Evolutionary conservation across 2,329 filamentous ascomycete species (phyloP).

Genomic region (Amesomyces nigricolor): DNA sequence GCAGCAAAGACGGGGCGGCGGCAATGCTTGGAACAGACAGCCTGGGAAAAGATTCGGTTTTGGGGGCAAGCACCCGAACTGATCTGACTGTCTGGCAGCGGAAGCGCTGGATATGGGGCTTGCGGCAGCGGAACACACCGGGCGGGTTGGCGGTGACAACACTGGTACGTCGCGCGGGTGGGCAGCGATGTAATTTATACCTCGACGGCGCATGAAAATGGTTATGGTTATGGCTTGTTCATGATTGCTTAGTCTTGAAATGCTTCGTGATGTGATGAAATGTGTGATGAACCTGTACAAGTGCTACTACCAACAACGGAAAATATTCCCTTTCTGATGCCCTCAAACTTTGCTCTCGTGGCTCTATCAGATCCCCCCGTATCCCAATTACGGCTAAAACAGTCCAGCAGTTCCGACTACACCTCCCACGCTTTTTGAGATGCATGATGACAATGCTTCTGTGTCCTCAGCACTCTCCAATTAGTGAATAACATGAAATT

Average conservation of each 20-base stretch:
- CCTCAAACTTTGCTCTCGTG: too few species aligned
- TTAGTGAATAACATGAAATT: too few species aligned
- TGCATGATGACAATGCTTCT: too few species aligned
- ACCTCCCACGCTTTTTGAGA: too few species aligned
- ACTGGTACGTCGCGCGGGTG: slow-evolving; percentile 1
- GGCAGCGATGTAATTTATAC: slow-evolving; percentile 16
- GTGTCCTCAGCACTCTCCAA: too few species aligned
- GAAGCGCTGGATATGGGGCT: not conserved
- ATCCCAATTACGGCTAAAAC: too few species aligned
- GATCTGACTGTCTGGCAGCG: not conserved
- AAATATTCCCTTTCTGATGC: too few species aligned
- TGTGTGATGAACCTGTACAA: too few species aligned
- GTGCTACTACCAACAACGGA: too few species aligned
- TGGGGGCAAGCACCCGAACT: not conserved
- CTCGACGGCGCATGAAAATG: slow-evolving; percentile 14
- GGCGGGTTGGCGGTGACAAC: slow-evolving; percentile 8
- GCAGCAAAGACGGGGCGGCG: not conserved
- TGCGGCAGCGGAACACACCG: slow-evolving; percentile 1
- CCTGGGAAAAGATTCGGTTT: not conserved
- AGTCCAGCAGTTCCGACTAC: too few species aligned
- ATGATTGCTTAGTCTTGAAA: not conserved
- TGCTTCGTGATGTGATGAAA: too few species aligned
- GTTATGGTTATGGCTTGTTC: slow-evolving; percentile 3
- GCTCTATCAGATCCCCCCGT: too few species aligned
- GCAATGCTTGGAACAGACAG: not conserved